Conservation (phyloP, 2,329 filamentous ascomycete genomes). For the Daldinia sp. region DNA sequence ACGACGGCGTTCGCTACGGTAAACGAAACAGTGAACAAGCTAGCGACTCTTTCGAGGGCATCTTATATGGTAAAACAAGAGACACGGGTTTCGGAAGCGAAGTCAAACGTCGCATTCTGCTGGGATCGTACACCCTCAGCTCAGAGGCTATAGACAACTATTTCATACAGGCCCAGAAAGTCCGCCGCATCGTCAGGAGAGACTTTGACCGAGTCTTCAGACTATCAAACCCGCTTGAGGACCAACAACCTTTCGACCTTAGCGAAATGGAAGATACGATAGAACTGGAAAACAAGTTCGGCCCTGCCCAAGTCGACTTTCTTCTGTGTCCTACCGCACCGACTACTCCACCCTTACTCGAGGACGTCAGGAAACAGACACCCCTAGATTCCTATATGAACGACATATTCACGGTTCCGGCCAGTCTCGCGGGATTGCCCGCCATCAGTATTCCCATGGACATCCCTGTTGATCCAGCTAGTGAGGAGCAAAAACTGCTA, state of each 20-base stretch:
- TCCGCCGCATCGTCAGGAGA: constrained; percentile 81
- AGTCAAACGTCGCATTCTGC: constrained; percentile 83
- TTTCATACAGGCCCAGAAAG: constrained; percentile 90
- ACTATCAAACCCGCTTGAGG: constrained; percentile 72
- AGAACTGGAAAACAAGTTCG: constrained; percentile 62
- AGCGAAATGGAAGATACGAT: constrained; percentile 65
- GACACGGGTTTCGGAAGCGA: constrained; percentile 81
- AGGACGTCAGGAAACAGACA: constrained; percentile 62
- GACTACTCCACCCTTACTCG: constrained; percentile 72
- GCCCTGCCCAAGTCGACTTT: constrained; percentile 77
- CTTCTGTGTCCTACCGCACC: constrained; percentile 89
- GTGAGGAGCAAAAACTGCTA: constrained; percentile 49
- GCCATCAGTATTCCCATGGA: constrained; percentile 82
- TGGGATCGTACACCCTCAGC: constrained; percentile 90
- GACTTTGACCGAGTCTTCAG: constrained; percentile 87
- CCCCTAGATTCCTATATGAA: constrained; percentile 85
- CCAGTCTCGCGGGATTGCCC: constrained; percentile 89
- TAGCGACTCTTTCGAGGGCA: constrained; percentile 64
- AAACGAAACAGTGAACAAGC: constrained; percentile 55
- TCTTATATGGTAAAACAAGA: constrained; percentile 79
- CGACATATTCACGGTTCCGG: constrained; percentile 95
- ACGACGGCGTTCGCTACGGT: constrained; percentile 95
- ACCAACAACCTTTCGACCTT: constrained; percentile 62
- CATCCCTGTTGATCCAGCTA: constrained; percentile 44
- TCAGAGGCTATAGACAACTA: constrained; percentile 95